phyloP scores from a whole-genome alignment of 225 moss, liverwort and hornwort species.

The Physcomitrium patens region DNA sequence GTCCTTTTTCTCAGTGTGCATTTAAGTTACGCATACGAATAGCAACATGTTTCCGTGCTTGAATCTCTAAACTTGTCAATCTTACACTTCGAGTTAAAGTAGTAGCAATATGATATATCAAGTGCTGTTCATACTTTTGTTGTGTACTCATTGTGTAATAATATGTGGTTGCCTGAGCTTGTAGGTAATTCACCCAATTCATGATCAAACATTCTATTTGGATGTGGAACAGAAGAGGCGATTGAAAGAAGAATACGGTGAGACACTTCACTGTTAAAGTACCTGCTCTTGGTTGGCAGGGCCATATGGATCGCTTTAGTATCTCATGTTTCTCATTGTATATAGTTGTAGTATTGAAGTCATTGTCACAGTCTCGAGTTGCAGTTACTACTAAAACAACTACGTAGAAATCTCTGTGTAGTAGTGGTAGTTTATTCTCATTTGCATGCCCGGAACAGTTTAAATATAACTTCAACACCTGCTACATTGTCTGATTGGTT shows the following conservation, averaged over 20 bases:
- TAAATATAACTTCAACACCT: slow-evolving; percentile 1
- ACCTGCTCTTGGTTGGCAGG: slow-evolving; percentile 5
- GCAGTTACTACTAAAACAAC: background rate
- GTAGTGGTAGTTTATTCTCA: slow-evolving; percentile 6
- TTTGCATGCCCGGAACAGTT: background rate
- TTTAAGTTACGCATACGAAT: background rate
- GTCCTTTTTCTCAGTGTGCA: background rate
- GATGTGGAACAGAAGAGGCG: slow-evolving; percentile 53
- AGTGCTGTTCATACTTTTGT: background rate
- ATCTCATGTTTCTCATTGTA: background rate
- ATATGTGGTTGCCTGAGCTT: slow-evolving; percentile 6
- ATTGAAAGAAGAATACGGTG: slow-evolving; percentile 64
- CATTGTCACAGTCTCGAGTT: background rate
- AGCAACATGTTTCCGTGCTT: background rate
- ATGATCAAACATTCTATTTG: slow-evolving; percentile 64
- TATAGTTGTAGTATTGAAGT: background rate
- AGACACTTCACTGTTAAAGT: slow-evolving; percentile 13
- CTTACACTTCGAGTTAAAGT: background rate
- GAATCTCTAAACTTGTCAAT: background rate
- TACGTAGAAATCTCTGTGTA: background rate
- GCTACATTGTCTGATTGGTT: slow-evolving; percentile 3
- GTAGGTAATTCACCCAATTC: slow-evolving; percentile 67
- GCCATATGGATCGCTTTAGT: background rate
- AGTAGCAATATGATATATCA: background rate
- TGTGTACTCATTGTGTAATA: background rate